Conservation (phyloP, 768 basidiomycete genomes). For the Agaricus blazei region DNA sequence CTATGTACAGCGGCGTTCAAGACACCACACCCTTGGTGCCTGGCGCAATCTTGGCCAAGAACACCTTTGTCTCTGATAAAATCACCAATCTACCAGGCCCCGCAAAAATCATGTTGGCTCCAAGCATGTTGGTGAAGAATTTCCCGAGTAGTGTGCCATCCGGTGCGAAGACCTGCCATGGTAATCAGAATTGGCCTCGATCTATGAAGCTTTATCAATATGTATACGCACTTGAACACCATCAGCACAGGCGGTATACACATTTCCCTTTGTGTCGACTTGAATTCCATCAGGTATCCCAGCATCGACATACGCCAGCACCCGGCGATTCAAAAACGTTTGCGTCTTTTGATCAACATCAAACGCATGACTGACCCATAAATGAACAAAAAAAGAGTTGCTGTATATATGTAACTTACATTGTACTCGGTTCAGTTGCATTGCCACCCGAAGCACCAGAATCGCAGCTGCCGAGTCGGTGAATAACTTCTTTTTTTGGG, state of each 20-base stretch:
- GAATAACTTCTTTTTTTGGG: background rate
- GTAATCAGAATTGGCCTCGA: too few relatives aligned
- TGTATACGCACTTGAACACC: slow-evolving; percentile 47
- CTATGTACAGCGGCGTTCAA: background rate
- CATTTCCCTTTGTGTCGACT: slow-evolving; percentile 58
- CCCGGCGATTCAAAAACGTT: slow-evolving; percentile 49
- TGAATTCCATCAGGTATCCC: slow-evolving; percentile 67
- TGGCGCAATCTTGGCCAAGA: slow-evolving; percentile 40
- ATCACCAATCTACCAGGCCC: slow-evolving; percentile 37
- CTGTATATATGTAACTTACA: slow-evolving; percentile 36
- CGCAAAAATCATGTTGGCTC: slow-evolving; percentile 46
- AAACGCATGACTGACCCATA: slow-evolving; percentile 49
- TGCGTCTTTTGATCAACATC: slow-evolving; percentile 57
- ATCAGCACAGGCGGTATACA: slow-evolving; percentile 66
- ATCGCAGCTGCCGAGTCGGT: slow-evolving; percentile 34
- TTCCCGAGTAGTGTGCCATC: slow-evolving; percentile 59
- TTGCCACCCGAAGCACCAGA: slow-evolving; percentile 46
- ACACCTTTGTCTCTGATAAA: slow-evolving; percentile 43
- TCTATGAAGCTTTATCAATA: too few relatives aligned
- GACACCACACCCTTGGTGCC: slow-evolving; percentile 12
- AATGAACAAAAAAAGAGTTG: background rate
- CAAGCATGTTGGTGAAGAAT: slow-evolving; percentile 45
- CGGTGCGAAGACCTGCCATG: slow-evolving; percentile 10
- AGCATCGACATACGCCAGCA: slow-evolving; percentile 63
- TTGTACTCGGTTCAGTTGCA: slow-evolving; percentile 60